Evolutionary conservation across 305 asterid genomes (phyloP), one percentile per base, ranked within the genome.

Genomic region (Fraxinus paxiana): DNA sequence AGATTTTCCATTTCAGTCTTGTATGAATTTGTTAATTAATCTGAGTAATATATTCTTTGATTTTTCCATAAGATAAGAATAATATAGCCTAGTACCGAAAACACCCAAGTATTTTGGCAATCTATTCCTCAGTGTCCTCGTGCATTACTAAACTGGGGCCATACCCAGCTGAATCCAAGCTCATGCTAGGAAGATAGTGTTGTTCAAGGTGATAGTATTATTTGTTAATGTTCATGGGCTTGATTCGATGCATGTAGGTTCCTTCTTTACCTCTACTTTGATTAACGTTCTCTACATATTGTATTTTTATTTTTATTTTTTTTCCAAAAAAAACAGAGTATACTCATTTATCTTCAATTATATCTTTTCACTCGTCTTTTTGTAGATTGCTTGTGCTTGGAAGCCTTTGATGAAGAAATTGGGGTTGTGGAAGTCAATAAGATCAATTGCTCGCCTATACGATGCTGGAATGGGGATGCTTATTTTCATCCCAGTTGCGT

Each of bases 381-480:
- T 63, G 56, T 89, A 95, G 99, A 92, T 96, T 59, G 96, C 97
- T 26, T 77, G 87, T 26, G 98, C 99, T 26, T 94, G 99, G 98
- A 96, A 94, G 85, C 99, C 99, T 22, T 30, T 92, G 83, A 79
- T 94, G 83, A 96, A 94, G 97, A 94, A 92, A 87, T 43, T 92
- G 51, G 97, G 99, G 74, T 7, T 96, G 77, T 96, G 99, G 99
- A 96, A 96, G 86, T 96, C 99, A 2, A 85, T 92, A 9, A 90
- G 98, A 37, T 94, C 99, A 8, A 89, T 96, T 82, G 99, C 87
- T 2, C 97, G 98, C 1, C 82, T 96, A 81, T 96, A 91, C 43
- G 99, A 96, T 82, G 99, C 99, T 80, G 88, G 90, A 56, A 89
- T 94, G 95, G 98, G 99, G 24, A 91, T 96, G 85, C 51, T 94